These are phyloP conservation scores for Candida nemodendra DNA, from an alignment of 805 yeast species.

Conservation along the genomic window DNA sequence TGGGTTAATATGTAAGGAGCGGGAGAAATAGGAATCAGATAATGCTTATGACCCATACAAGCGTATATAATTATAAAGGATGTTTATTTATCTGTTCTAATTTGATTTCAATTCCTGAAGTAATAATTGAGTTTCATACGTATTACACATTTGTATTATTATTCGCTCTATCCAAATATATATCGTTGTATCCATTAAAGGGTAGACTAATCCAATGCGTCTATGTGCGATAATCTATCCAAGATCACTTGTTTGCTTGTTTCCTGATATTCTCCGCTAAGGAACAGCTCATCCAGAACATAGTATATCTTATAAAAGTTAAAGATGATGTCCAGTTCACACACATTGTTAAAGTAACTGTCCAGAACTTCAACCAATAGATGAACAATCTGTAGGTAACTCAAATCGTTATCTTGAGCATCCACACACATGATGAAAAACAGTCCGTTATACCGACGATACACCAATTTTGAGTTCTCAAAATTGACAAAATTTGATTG, in stretches of 20 bases:
- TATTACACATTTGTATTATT: constrained; percentile 1
- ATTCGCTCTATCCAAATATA: background rate
- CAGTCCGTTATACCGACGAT: constrained; percentile 88
- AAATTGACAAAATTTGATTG: constrained; percentile 50
- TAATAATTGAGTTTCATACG: constrained; percentile 5
- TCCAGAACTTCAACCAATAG: constrained; percentile 87
- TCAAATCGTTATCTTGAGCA: constrained; percentile 74
- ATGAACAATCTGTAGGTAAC: constrained; percentile 81
- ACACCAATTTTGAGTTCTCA: constrained; percentile 67
- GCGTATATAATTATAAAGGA: constrained; percentile 19
- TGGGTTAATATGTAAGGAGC: background rate
- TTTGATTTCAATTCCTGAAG: background rate
- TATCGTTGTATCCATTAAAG: no score
- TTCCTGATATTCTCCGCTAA: constrained; percentile 91
- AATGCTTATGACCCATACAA: constrained; percentile 1
- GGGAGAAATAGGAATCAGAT: background rate
- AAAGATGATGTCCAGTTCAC: constrained; percentile 91
- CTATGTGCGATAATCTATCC: constrained; percentile 62
- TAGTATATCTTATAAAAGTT: constrained; percentile 82
- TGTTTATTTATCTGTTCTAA: constrained; percentile 13
- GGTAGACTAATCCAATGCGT: constrained; percentile 48
- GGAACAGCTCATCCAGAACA: constrained; percentile 80
- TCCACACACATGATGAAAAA: constrained; percentile 86
- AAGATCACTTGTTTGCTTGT: constrained; percentile 70
- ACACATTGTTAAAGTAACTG: constrained; percentile 82